Evolutionary conservation across 208 protist species (phyloP).

Genomic region (Vickermania spadyakhi): DNA sequence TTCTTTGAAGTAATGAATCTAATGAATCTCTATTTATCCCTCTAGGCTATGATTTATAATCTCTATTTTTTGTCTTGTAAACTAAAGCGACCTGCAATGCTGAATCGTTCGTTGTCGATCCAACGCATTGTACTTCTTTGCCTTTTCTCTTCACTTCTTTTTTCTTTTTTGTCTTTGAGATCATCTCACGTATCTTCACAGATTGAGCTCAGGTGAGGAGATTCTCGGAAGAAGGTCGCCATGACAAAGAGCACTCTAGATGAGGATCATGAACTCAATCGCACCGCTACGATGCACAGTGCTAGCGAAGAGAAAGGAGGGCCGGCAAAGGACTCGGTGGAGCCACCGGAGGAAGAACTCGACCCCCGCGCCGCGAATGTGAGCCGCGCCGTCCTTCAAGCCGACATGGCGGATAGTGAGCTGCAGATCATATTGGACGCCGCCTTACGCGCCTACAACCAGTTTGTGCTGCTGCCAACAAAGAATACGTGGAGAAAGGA

Average conservation of each 20-base stretch:
- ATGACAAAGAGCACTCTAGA: conserved; percentile 5
- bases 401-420: conserved; percentile 48
- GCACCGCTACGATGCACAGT: neutral
- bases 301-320: neutral
- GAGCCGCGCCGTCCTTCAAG: conserved; percentile 30
- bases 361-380: conserved; percentile 40
- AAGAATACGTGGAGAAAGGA: conserved; percentile 81
- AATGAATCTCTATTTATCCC: no score
- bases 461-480: conserved; percentile 56
- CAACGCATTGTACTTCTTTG: neutral
- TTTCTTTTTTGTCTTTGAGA: neutral
- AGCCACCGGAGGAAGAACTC: conserved; percentile 38
- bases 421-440: conserved; percentile 57
- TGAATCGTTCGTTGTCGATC: neutral
- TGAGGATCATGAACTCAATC: neutral
- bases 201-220: no score
- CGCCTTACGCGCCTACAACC: conserved; percentile 57
- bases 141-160: neutral
- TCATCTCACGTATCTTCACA: neutral
- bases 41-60: no score
- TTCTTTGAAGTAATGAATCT: no score
- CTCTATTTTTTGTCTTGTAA: neutral
- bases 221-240: no score
- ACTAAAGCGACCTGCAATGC: neutral
- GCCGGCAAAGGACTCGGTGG: neutral